Base-by-base conservation (phyloP, 352 stramenopile species). In the Plasmopara viticola region DNA sequence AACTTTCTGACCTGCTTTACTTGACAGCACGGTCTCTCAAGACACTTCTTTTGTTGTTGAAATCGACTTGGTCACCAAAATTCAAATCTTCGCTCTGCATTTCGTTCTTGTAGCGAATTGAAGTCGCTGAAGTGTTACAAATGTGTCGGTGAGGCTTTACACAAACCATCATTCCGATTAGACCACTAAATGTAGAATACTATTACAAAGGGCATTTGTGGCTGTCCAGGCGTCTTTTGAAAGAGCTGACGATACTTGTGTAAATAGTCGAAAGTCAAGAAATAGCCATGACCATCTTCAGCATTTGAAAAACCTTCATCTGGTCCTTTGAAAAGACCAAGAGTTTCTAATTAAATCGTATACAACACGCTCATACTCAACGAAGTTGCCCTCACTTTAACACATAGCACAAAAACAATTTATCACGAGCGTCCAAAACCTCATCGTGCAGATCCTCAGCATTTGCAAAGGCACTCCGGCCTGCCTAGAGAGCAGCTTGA, bases 311-410 rank as follows among this genome's bases (percentile, higher is more conserved):
- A 72, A 40, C 95, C 90, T 37, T 87, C 67, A 20, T 94, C 87
- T n/a, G n/a, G n/a, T n/a, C n/a, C n/a, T n/a, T n/a, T n/a, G n/a
- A n/a, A n/a, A n/a, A n/a, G n/a, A n/a, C n/a, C n/a, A n/a, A n/a
- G n/a, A n/a, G n/a, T 57, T 94, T 93, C 95, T 95, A 98, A 3
- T 63, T 83, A 6, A 82, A 85, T n/a, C n/a, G n/a, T n/a, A n/a
- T n/a, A n/a, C n/a, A 8, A 72, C 60, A 41, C 94, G n/a, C 95
- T 7, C 92, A 86, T 35, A 98, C 83, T 33, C 90, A 87, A 33
- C 95, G 83, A 35, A 98, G 93, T 50, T 97, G 74, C 59, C 98
- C 76, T 15, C 42, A 92, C 84, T 96, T 98, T 80, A 98, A 99
- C 12, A 98, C 94, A 61, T 98, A 99, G 48, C 97, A 91, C 71